Conservation (phyloP, 768 basidiomycete genomes). For the Hortiboletus flavorubellus region DNA sequence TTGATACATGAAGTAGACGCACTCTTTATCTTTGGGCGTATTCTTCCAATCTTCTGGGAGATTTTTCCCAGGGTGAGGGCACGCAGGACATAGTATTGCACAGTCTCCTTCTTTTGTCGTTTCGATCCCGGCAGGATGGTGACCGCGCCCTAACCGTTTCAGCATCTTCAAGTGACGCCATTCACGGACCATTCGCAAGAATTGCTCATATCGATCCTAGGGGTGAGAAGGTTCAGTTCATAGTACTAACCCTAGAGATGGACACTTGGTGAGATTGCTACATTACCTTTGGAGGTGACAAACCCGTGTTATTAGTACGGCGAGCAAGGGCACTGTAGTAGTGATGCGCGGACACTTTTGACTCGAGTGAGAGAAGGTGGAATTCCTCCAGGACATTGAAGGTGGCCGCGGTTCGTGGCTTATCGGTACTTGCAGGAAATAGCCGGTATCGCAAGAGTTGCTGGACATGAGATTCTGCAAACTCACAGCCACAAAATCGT, state of each 20-base stretch:
- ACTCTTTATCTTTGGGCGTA: background rate
- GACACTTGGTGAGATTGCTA: no score
- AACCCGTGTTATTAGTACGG: background rate
- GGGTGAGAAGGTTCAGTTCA: no score
- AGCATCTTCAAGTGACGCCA: constrained; percentile 1
- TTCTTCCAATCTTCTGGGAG: background rate
- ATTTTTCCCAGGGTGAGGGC: background rate
- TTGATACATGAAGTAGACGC: no score
- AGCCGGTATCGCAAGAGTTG: background rate
- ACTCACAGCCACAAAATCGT: no score
- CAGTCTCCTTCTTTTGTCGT: no score
- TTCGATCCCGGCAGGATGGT: background rate
- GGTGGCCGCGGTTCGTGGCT: background rate
- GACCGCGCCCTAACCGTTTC: background rate
- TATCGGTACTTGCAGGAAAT: background rate
- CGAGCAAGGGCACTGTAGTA: background rate
- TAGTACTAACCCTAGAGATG: no score
- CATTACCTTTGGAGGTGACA: background rate
- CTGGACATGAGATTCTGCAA: background rate
- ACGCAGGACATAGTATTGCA: background rate
- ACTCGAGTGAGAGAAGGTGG: background rate
- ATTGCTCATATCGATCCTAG: background rate
- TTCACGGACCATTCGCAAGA: background rate
- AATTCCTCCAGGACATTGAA: background rate
- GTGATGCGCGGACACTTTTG: background rate